phyloP scores from a whole-genome alignment of 108 stramenopile genomes.

The Stephanodiscus triporus region DNA sequence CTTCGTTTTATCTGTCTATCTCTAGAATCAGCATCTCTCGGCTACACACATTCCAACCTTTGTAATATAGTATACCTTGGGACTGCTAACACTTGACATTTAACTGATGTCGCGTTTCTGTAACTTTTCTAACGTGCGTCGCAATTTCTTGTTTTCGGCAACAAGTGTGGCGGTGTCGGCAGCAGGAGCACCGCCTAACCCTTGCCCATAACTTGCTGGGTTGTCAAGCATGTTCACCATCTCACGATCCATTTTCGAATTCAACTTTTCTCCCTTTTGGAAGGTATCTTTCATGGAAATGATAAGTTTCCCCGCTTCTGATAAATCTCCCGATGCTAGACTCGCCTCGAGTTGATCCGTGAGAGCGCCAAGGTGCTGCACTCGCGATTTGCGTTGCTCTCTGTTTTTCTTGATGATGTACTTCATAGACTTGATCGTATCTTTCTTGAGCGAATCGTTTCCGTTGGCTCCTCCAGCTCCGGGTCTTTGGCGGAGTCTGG shows the following conservation, averaged over 20 bases:
- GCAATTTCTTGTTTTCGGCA: constrained; percentile 43
- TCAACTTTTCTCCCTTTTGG: constrained; percentile 43
- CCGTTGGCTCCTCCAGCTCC: neutral
- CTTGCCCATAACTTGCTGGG: constrained; percentile 20
- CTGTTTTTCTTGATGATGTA: constrained; percentile 49
- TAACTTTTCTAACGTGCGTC: constrained; percentile 35
- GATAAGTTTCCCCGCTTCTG: constrained; percentile 18
- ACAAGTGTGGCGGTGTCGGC: constrained; percentile 12
- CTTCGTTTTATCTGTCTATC: no score
- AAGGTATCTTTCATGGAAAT: constrained; percentile 30
- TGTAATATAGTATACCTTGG: no score
- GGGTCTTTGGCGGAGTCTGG: constrained; percentile 6
- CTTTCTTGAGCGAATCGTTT: constrained; percentile 13
- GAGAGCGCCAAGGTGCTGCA: constrained; percentile 25
- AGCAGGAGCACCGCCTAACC: neutral
- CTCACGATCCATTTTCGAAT: constrained; percentile 54
- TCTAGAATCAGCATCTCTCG: no score
- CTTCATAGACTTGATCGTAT: constrained; percentile 40
- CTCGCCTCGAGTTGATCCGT: constrained; percentile 28
- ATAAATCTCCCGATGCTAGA: constrained; percentile 23
- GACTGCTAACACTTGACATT: neutral
- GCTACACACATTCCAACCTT: no score
- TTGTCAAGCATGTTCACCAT: constrained; percentile 55
- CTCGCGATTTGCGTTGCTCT: constrained; percentile 40
- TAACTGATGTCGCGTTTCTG: constrained; percentile 28